Evolutionary conservation across 345 rosid species (phyloP), one percentile per base, ranked within the genome.

Genomic region (Aurinia saxatilis): DNA sequence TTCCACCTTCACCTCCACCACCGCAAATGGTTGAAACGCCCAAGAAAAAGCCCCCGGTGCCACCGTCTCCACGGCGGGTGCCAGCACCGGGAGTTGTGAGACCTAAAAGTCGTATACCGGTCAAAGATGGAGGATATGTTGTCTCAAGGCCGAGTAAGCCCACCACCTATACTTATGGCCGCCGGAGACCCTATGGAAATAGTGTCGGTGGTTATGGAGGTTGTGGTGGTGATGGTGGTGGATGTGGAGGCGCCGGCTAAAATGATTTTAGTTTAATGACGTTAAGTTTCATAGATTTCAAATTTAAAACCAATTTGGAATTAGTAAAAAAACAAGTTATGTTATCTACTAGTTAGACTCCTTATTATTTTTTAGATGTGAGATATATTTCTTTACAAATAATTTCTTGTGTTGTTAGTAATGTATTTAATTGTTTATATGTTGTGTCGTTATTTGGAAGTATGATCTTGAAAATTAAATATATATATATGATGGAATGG

Each of bases 181-280:
- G 38, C 21, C 52, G 21, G 4, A 40, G 5, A 41, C 52, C 34
- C 25, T 60, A 12, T 12, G 70, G 47, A 2, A 54, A 47, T 2
- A 1, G 12, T 4, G 51, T 1, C 18, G 75, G 65, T 10, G 52
- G 63, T 17, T 5, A 7, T 0, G 74, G 58, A 9, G 57, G 57
- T 29, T 51, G 63, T 21, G 31, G 31, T 27, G 31, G 6, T 27
- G 2, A 0, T 16, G 67, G 68, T 42, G 62, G 68, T 45, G 74
- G 48, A 1, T 67, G 72, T 58, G 72, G 66, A 2, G n/a, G n/a
- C n/a, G 65, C 34, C 15, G 56, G 66, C 8, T 34, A 34, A n/a
- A n/a, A n/a, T n/a, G n/a, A n/a, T n/a, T n/a, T n/a, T n/a, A n/a
- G n/a, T n/a, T n/a, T n/a, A n/a, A n/a, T n/a, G n/a, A n/a, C n/a